Evolutionary conservation across 441 rosid genomes (phyloP), one percentile per base, ranked within the genome.

Genomic region (Mallotus japonicus): DNA sequence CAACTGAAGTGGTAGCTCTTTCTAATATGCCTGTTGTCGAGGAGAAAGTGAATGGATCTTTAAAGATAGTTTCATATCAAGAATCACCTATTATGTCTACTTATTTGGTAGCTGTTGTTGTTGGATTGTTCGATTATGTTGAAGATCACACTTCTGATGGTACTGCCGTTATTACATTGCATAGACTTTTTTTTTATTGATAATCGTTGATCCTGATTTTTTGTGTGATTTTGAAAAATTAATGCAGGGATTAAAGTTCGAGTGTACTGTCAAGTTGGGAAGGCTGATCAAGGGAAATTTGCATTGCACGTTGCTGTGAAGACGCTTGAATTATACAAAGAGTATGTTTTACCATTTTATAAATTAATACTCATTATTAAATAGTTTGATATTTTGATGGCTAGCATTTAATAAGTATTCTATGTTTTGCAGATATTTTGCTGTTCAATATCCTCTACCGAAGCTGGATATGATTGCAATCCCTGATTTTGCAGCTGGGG

Each of bases 11-110:
- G 63, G 90, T 91, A 70, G 90, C 99, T 71, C 95, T 95, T 65
- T 92, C 99, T 64, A 95, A 95, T 81, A 95, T 92, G 99, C 96
- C 97, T 2, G 77, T 89, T n/a, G 7, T 62, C 17, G 90, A 85
- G 68, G 97, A 90, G 85, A 89, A 87, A 83, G 89, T 87, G 71
- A 76, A 89, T 79, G 99, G 96, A 37, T 71, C 74, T 53, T 19
- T 83, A 69, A 95, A 92, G 88, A 81, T 84, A 15, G 89, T 95
- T 68, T 85, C 80, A 8, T 95, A 89, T 76, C 89, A 91, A 79
- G 98, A 95, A 82, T 83, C 99, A 6, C 98, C 99, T 13, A 83
- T 92, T 72, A 95, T 95, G 98, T 95, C 99, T 37, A 95, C 99
- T 11, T 95, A 95, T 86, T 85, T 95, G 85, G 97, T 95, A 17